A percentile compares a stretch with the other conserved stretches of the same genome.
These are phyloP conservation scores for Candida pseudoviswanathii DNA, from an alignment of 1,139 yeast genomes.

Conservation along the genomic window DNA sequence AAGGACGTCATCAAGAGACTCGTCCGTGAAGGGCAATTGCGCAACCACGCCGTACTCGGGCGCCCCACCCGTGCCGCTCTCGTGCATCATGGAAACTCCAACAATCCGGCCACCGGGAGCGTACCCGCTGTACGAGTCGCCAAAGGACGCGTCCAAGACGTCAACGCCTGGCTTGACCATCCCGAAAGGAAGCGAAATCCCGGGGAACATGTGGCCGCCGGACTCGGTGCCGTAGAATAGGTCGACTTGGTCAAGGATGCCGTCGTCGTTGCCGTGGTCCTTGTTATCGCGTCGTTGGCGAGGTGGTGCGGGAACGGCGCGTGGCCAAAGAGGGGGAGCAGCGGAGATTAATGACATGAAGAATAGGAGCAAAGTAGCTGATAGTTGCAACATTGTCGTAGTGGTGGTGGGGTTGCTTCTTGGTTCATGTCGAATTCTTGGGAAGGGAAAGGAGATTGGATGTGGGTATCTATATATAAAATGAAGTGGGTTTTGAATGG, in stretches of 20 bases:
- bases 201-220: constrained; percentile 43
- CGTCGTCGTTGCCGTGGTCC: no score
- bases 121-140: constrained; percentile 37
- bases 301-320: no score
- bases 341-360: background rate
- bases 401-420: no score
- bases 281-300: no score
- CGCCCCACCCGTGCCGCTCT: constrained; percentile 44
- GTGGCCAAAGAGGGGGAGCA: background rate
- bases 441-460: background rate
- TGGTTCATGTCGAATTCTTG: background rate
- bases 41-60: constrained; percentile 37
- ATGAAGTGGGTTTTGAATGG: background rate
- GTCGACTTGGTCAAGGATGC: constrained; percentile 25
- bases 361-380: background rate
- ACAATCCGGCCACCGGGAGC: constrained; percentile 30
- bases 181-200: constrained; percentile 40
- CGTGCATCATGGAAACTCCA: constrained; percentile 44
- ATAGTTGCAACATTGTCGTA: no score
- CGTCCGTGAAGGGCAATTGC: constrained; percentile 28
- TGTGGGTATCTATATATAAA: background rate
- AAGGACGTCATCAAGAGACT: constrained; percentile 9
- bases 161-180: constrained; percentile 44
- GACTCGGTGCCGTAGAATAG: constrained; percentile 36
- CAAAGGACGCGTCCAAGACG: constrained; percentile 21